These are phyloP conservation scores for Epichloe scottii DNA, from an alignment of 2,329 filamentous ascomycete genomes.

Conservation along the genomic window DNA sequence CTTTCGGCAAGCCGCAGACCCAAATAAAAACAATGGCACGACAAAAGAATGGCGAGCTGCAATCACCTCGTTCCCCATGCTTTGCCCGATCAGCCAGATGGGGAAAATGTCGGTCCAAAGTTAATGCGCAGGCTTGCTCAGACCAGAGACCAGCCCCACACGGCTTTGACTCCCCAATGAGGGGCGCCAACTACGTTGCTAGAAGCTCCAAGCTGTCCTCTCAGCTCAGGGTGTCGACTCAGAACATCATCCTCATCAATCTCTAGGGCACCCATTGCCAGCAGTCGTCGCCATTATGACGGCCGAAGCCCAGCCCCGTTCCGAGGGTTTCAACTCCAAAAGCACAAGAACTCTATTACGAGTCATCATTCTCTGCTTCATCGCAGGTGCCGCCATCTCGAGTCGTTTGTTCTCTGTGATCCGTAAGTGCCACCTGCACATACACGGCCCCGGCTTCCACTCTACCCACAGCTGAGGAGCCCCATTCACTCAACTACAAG, in stretches of 20 bases:
- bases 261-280: constrained; percentile 17
- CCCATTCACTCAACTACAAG: neutral
- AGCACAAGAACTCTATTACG: constrained; percentile 77
- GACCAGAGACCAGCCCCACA: neutral
- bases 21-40: too few relatives aligned
- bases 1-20: too few relatives aligned
- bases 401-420: constrained; percentile 98
- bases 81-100: neutral
- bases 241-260: constrained; percentile 25
- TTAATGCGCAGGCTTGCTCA: neutral
- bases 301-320: constrained; percentile 34
- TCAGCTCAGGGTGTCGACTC: constrained; percentile 5
- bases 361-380: constrained; percentile 79
- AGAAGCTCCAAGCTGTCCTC: constrained; percentile 36
- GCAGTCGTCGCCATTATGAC: constrained; percentile 30
- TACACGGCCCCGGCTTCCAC: neutral
- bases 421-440: constrained; percentile 45
- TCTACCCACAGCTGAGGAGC: neutral
- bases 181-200: neutral
- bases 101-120: constrained; percentile 2
- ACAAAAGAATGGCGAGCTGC: too few relatives aligned
- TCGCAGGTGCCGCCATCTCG: constrained; percentile 81
- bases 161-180: neutral
- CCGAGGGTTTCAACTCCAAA: constrained; percentile 67
- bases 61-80: too few relatives aligned